A percentile compares a stretch with the other conserved stretches of the same genome.
Evolutionary conservation across 345 rosid species (phyloP).

Genomic region (Corchorus olitorius): DNA sequence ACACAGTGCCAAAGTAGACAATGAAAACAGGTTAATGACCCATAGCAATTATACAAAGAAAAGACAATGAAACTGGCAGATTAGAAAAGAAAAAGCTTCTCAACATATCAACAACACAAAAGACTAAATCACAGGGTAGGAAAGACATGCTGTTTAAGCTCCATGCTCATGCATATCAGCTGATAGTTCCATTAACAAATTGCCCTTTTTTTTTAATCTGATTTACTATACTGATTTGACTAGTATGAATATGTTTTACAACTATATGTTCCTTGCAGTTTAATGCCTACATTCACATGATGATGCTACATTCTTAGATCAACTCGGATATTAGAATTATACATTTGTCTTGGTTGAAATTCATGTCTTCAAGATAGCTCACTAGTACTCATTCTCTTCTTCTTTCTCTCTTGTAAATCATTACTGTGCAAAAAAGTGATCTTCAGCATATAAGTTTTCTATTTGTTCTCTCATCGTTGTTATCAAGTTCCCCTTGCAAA

Average conservation of each 20-base stretch:
- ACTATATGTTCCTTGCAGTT: neutral
- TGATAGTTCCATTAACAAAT: too few species aligned
- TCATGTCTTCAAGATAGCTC: neutral
- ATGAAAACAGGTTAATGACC: neutral
- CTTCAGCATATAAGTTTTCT: neutral
- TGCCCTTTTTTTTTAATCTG: neutral
- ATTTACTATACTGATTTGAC: neutral
- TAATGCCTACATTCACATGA: neutral
- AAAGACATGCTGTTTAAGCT: too few species aligned
- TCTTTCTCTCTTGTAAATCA: neutral
- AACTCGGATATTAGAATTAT: neutral
- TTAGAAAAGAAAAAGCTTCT: too few species aligned
- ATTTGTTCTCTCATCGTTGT: neutral
- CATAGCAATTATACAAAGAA: too few species aligned
- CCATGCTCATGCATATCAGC: neutral
- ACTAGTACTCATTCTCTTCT: neutral
- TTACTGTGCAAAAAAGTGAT: neutral
- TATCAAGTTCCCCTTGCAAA: conserved; percentile 11
- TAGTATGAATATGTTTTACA: neutral
- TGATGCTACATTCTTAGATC: neutral
- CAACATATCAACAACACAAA: too few species aligned
- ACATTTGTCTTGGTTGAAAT: neutral
- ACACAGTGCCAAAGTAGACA: neutral
- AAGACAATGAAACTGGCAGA: too few species aligned
- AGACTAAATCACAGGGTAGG: too few species aligned